These are phyloP conservation scores for Flaveria robusta DNA, from an alignment of 129 eudicot species.

Conservation along the genomic window DNA sequence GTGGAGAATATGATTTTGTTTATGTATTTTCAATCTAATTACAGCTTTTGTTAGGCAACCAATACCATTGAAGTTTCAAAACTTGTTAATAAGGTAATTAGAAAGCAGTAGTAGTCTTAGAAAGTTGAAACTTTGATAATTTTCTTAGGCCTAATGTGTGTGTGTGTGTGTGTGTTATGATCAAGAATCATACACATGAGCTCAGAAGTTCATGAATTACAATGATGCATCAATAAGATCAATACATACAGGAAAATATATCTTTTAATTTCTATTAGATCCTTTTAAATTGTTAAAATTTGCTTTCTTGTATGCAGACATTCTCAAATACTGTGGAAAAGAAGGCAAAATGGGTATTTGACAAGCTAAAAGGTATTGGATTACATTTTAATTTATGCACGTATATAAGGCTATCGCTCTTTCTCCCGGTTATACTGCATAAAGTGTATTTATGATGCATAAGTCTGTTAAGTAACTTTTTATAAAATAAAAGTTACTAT, in stretches of 20 bases:
- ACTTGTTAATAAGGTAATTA: background rate
- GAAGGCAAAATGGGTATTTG: constrained; percentile 93
- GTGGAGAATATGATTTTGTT: background rate
- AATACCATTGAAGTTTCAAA: background rate
- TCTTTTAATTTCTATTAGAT: background rate
- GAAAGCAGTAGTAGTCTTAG: background rate
- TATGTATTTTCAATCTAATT: background rate
- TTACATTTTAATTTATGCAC: background rate
- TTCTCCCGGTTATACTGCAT: background rate
- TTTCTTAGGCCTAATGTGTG: background rate
- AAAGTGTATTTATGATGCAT: background rate
- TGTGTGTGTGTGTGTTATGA: background rate
- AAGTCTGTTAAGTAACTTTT: background rate
- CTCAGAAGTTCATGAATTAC: background rate
- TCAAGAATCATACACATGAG: background rate
- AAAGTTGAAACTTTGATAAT: background rate
- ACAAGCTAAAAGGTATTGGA: constrained; percentile 79
- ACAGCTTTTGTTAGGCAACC: background rate
- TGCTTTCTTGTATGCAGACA: constrained; percentile 51
- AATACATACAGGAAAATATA: background rate
- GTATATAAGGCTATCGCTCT: background rate
- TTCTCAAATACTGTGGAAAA: constrained; percentile 83
- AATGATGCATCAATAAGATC: background rate
- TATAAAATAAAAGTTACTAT: background rate
- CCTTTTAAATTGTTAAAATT: background rate